These are phyloP conservation scores for Scedosporium minutisporum DNA, from an alignment of 2,329 filamentous ascomycete genomes.

Conservation along the genomic window DNA sequence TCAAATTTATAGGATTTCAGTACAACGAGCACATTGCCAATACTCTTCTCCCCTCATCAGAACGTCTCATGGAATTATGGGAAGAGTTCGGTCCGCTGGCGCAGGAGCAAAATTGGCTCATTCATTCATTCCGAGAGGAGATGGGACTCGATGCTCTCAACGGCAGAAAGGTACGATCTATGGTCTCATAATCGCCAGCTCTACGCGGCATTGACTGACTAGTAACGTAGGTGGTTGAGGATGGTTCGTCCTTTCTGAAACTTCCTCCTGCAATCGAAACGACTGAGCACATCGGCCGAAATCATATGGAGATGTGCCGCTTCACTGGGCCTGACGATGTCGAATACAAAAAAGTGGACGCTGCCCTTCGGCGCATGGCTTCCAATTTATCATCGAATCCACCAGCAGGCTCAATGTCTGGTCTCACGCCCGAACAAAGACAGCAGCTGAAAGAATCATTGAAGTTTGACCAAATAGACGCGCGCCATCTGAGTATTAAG, in stretches of 20 bases:
- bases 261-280: constrained; percentile 18
- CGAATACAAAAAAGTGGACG: constrained; percentile 22
- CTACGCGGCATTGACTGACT: no score
- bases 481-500: background rate
- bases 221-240: constrained; percentile 16
- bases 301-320: constrained; percentile 27
- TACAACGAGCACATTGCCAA: background rate
- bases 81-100: background rate
- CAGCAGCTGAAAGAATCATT: background rate
- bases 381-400: background rate
- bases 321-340: constrained; percentile 18
- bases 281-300: constrained; percentile 19
- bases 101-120: background rate
- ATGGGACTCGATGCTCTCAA: background rate
- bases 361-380: constrained; percentile 8
- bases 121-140: background rate
- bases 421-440: background rate
- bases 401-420: background rate
- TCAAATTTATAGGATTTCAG: background rate
- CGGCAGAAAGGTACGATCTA: no score
- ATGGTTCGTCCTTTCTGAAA: constrained; percentile 24
- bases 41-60: background rate
- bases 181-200: no score
- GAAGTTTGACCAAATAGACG: background rate
- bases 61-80: background rate